Evolutionary conservation across 2,329 filamentous ascomycete genomes (phyloP).

Genomic region (Fusarium sp.): DNA sequence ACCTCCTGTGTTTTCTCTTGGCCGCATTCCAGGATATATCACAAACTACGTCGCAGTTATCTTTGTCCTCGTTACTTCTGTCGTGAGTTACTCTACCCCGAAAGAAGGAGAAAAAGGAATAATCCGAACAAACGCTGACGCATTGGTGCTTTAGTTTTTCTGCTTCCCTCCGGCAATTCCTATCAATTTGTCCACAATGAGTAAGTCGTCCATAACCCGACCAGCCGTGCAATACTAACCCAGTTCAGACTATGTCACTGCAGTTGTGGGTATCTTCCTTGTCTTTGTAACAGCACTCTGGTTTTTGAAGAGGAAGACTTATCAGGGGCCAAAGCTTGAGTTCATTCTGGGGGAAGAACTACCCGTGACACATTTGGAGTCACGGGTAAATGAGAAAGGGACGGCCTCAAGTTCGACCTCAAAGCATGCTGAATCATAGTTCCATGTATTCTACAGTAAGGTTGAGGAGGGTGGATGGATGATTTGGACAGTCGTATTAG

Average conservation of each 20-base stretch:
- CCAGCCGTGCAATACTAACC: neutral
- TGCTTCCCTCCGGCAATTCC: conserved; percentile 45
- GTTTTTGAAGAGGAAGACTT: conserved; percentile 37
- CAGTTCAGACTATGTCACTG: conserved; percentile 53
- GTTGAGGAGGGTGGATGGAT: neutral
- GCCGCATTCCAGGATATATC: conserved; percentile 46
- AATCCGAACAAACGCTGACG: neutral
- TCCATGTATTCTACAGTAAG: neutral
- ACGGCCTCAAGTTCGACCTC: conserved; percentile 20
- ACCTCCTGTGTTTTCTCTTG: conserved; percentile 52
- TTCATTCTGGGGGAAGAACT: conserved; percentile 38
- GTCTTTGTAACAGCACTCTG: conserved; percentile 33
- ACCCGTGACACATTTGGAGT: conserved; percentile 22
- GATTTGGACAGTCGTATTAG: neutral
- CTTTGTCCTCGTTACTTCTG: conserved; percentile 57
- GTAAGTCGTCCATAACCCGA: conserved; percentile 1
- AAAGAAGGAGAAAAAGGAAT: fast-evolving
- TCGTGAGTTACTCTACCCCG: conserved; percentile 41
- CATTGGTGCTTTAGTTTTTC: conserved; percentile 31
- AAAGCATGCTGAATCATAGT: conserved; percentile 20
- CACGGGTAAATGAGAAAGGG: conserved; percentile 12
- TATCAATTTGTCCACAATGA: conserved; percentile 41
- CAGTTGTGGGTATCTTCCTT: conserved; percentile 53
- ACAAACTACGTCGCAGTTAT: conserved; percentile 53
- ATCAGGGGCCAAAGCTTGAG: conserved; percentile 41